Conservation (phyloP, 1,284 basidiomycete genomes). For the Serendipita sp. region DNA sequence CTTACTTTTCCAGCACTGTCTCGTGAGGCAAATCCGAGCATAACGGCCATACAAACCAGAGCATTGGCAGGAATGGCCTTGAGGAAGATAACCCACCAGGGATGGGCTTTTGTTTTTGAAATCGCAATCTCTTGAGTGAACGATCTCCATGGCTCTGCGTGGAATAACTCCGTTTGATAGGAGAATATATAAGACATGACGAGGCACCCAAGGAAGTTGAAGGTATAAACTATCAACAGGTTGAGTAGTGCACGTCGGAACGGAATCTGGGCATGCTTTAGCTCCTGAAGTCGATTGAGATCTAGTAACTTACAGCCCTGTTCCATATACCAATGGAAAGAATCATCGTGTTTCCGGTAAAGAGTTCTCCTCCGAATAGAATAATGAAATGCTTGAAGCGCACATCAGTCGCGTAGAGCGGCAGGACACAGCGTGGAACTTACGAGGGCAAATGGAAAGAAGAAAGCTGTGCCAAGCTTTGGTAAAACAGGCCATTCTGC, state of each 20-base stretch:
- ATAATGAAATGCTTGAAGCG: constrained; percentile 13
- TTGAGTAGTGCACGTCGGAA: constrained; percentile 11
- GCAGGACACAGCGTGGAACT: neutral
- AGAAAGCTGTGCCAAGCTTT: constrained; percentile 13
- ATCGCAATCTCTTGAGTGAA: constrained; percentile 6
- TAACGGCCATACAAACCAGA: constrained; percentile 16
- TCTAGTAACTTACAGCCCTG: neutral
- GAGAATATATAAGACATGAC: constrained; percentile 14
- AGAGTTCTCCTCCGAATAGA: constrained; percentile 15
- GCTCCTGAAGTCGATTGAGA: neutral
- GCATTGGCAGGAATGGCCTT: constrained; percentile 15
- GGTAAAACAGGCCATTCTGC: constrained; percentile 15
- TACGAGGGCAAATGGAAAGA: constrained; percentile 14
- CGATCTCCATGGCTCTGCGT: constrained; percentile 7
- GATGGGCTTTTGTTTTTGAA: constrained; percentile 9
- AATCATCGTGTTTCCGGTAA: constrained; percentile 16
- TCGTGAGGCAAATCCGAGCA: constrained; percentile 12
- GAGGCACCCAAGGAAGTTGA: constrained; percentile 15
- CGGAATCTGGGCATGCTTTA: constrained; percentile 6
- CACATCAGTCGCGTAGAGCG: neutral
- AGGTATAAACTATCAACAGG: constrained; percentile 14
- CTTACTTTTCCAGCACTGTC: constrained; percentile 15
- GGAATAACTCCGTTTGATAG: constrained; percentile 14
- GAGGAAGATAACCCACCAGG: constrained; percentile 15
- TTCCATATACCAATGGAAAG: constrained; percentile 13